Evolutionary conservation across 176 grass and related monocot genomes (phyloP), one percentile per base, ranked within the genome.

Genomic region (Aegilops bicornis): DNA sequence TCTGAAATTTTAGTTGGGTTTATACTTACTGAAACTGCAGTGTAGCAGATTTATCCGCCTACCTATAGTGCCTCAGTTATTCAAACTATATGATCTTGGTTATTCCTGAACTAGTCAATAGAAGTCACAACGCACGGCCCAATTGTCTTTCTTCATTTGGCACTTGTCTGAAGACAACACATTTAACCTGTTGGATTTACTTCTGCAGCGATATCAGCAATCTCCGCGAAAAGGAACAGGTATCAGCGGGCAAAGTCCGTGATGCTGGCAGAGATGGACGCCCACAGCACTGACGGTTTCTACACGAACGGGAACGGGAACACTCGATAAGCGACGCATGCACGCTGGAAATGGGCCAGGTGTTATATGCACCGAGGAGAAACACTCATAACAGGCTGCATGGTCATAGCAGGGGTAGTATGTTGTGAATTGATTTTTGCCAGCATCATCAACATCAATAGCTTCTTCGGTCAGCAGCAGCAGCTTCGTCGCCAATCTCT

Each of bases 261-360:
- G 71, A 99, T 99, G 94, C 92, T 96, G 29, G 88, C 95, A 42
- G 97, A 99, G 73, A 94, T 99, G 92, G 97, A 99, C 69, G 92
- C 80, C 67, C 88, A 95, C 82, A 83, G 39, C 78, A 84, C 89
- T 6, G 93, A 92, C 29, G 89, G 90, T 69, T 88, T 94, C 80
- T 86, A 91, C 65, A 84, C 81, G 19, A 92, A 88, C 7, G 24
- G 72, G n/a, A 4, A 27, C 8, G 87, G 81, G 33, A 87, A 84
- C 83, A 36, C 76, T 64, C 79, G 77, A 35, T 98, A 69, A 94
- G 9, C 2, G 22, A 48, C 36, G 13, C 27, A 13, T 47, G 43
- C 43, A 8, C 0, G 23, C n/a, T 39, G 14, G 58, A 54, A 40
- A 56, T 81, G 78, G 72, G 75, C 36, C 14, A 5, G 25, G 12